These are phyloP conservation scores for Kwoniella sp. DNA, from an alignment of 768 basidiomycete species.

Conservation along the genomic window DNA sequence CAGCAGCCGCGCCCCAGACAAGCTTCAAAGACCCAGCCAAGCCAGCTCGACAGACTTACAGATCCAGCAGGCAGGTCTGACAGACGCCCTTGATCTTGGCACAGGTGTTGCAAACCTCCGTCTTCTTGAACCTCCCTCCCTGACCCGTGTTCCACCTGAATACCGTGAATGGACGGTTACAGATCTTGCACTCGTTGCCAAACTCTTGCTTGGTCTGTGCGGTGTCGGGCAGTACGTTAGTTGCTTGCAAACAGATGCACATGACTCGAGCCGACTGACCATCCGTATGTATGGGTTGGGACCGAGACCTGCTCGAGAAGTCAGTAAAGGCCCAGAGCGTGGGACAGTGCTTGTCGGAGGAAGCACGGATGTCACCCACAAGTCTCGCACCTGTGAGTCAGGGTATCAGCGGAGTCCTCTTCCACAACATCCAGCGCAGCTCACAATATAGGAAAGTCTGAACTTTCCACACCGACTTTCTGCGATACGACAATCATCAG, in stretches of 20 bases:
- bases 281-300: constrained; percentile 90
- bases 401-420: not conserved
- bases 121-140: constrained; percentile 91
- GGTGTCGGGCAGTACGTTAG: not conserved
- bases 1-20: no score
- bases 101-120: constrained; percentile 94
- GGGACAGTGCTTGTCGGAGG: no score
- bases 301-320: constrained; percentile 74
- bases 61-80: constrained; percentile 93
- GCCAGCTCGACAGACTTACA: no score
- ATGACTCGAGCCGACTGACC: constrained; percentile 56
- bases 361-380: constrained; percentile 24
- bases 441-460: constrained; percentile 50
- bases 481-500: constrained; percentile 1
- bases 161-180: constrained; percentile 91
- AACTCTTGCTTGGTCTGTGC: constrained; percentile 91
- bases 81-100: constrained; percentile 73
- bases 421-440: constrained; percentile 6
- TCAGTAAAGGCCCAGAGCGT: no score
- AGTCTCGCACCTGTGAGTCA: constrained; percentile 44
- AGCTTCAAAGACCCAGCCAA: no score
- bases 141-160: constrained; percentile 97
- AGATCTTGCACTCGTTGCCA: constrained; percentile 93
- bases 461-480: constrained; percentile 50
- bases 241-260: not conserved